Evolutionary conservation across 2,329 filamentous ascomycete genomes (phyloP).

Genomic region (Paecilomyces sp.): DNA sequence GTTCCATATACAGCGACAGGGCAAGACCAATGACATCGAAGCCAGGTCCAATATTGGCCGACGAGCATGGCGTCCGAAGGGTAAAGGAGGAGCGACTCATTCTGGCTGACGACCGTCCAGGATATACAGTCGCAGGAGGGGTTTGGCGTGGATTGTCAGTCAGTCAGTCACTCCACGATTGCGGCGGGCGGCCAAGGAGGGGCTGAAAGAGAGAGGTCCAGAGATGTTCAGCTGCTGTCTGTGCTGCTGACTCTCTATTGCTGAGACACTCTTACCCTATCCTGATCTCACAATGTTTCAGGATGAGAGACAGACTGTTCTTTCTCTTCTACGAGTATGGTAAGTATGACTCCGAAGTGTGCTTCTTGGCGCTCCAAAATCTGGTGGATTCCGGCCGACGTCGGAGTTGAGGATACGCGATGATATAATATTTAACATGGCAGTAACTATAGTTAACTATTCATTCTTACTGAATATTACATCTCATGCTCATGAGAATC

Average conservation of each 20-base stretch:
- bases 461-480: too few relatives aligned
- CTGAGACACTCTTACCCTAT: neutral
- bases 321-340: neutral
- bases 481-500: too few relatives aligned
- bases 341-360: neutral
- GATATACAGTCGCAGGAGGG: neutral
- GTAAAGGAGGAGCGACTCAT: conserved; percentile 45
- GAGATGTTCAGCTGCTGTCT: neutral
- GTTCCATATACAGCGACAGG: conserved; percentile 86
- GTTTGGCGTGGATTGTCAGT: neutral
- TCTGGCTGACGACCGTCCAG: neutral
- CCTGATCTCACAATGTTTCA: neutral
- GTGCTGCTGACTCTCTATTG: neutral
- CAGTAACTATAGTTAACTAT: too few relatives aligned
- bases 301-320: neutral
- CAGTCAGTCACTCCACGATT: neutral
- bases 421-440: too few relatives aligned
- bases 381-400: conserved; percentile 1
- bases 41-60: conserved; percentile 93
- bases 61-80: conserved; percentile 84
- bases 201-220: neutral
- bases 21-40: conserved; percentile 96
- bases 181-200: neutral
- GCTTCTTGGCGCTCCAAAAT: conserved; percentile 1
- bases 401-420: too few relatives aligned